Base-by-base conservation (phyloP, 139 green algal species). In the Chlamydomonas eustigma region DNA sequence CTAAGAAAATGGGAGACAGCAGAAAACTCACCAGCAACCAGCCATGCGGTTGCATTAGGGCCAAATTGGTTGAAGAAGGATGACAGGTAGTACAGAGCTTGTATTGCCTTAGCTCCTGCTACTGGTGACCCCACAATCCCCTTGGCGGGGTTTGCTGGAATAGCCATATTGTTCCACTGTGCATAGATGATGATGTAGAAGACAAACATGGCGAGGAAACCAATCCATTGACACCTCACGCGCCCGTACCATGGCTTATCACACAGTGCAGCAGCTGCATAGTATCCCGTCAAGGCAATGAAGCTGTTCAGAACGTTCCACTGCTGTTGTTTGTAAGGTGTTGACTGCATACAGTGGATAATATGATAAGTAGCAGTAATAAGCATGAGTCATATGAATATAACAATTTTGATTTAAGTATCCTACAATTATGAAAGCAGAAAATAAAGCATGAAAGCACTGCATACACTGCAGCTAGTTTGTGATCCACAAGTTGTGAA, bases 41-140 rank as follows among this genome's bases (percentile, higher is more conserved):
- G 78, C 76, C 83, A 90, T n/a, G 85, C 88, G 36, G 82, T 88
- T 66, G 78, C 84, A 76, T 87, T 87, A 64, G 80, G 80, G 4
- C 83, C 83, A 68, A 91, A 91, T 79, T 94, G 91, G 78, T 89
- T 89, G 81, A 85, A 95, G 85, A 94, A 95, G 25, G 73, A 87
- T 18, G 74, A 86, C 44, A 94, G 86, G 83, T 91, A 95, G 81
- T 94, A 95, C 0, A 95, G 76, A 34, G 89, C 88, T 78, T 93
- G 88, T 73, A 93, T 66, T 33, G n/a, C n/a, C 8, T 12, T 36
- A n/a, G 67, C 12, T 18, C 33, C 18, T 63, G 2, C 35, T n/a
- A 22, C 51, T 51, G 34, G 4, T 25, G 12, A 8, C n/a, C 52
- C 34, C n/a, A 28, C n/a, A 28, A 28, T 4, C 12, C 12, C 8